Percentiles rank a stretch among this genome's conserved stretches.
Evolutionary conservation across 345 rosid species (phyloP).

Genomic region (Dipteronia dyeriana): DNA sequence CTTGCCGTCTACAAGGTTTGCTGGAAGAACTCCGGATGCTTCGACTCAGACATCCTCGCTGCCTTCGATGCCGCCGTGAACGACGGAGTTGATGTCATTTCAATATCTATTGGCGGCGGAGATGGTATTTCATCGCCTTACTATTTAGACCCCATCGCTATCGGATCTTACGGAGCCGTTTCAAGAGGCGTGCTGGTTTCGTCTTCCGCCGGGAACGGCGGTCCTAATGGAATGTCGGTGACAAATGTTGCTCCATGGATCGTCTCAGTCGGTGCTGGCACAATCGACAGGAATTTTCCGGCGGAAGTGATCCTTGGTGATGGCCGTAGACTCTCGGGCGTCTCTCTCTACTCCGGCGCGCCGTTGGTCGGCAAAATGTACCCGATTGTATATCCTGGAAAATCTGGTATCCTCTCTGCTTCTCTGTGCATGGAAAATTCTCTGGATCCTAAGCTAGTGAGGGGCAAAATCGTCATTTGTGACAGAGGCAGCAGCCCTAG

Average conservation of each 20-base stretch:
- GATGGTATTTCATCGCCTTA: constrained; percentile 71
- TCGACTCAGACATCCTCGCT: constrained; percentile 81
- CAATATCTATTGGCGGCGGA: constrained; percentile 79
- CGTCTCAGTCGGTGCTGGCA: constrained; percentile 71
- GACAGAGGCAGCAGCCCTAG: constrained; percentile 79
- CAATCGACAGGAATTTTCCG: constrained; percentile 74
- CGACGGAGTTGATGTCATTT: constrained; percentile 77
- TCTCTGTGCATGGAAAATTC: constrained; percentile 82
- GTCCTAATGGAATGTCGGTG: constrained; percentile 75
- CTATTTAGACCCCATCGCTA: constrained; percentile 83
- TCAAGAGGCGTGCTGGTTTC: constrained; percentile 54
- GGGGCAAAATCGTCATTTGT: constrained; percentile 76
- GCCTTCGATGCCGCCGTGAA: constrained; percentile 62
- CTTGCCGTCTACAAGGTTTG: constrained; percentile 79
- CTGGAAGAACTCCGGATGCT: constrained; percentile 82
- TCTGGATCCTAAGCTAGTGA: constrained; percentile 55
- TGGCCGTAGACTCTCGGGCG: constrained; percentile 61
- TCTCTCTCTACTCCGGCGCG: constrained; percentile 62
- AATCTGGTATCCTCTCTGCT: constrained; percentile 52
- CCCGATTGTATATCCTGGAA: constrained; percentile 72
- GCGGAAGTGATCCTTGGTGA: constrained; percentile 63
- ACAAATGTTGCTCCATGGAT: constrained; percentile 82
- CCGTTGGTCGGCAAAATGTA: constrained; percentile 61
- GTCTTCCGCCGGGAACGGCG: constrained; percentile 70
- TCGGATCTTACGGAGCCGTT: constrained; percentile 66